These are phyloP conservation scores for Ustilago xerochloae DNA, from an alignment of 1,284 basidiomycete species.

Conservation along the genomic window DNA sequence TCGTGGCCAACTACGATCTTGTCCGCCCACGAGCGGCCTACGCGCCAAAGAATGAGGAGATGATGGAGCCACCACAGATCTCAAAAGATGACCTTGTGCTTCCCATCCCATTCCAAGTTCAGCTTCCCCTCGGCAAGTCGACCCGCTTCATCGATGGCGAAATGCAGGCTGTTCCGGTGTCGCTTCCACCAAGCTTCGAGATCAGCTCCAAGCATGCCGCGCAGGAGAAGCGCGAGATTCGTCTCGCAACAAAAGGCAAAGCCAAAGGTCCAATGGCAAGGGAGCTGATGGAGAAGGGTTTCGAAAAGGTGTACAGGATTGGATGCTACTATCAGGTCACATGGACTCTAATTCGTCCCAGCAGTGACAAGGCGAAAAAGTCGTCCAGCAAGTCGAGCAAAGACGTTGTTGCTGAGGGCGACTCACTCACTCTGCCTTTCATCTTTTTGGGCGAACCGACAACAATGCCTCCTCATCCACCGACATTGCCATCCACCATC, in stretches of 20 bases:
- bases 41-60: constrained; percentile 43
- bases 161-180: constrained; percentile 51
- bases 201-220: constrained; percentile 55
- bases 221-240: constrained; percentile 49
- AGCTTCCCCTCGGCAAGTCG: constrained; percentile 56
- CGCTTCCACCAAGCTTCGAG: constrained; percentile 61
- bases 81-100: constrained; percentile 50
- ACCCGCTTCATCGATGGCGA: constrained; percentile 60
- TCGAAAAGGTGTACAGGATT: constrained; percentile 57
- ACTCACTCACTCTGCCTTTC: constrained; percentile 56
- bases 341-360: constrained; percentile 46
- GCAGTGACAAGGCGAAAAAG: constrained; percentile 32
- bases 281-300: constrained; percentile 53
- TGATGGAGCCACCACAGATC: constrained; percentile 42
- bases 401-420: constrained; percentile 36
- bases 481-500: constrained; percentile 44
- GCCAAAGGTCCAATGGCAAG: constrained; percentile 40
- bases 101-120: constrained; percentile 54
- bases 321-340: constrained; percentile 63
- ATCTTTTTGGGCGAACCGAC: constrained; percentile 61
- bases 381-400: constrained; percentile 29
- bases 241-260: constrained; percentile 49
- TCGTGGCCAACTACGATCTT: constrained; percentile 43
- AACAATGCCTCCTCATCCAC: constrained; percentile 48
- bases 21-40: constrained; percentile 40